Percentiles rank a stretch among this genome's conserved stretches.
phyloP scores from a whole-genome alignment of 2,329 filamentous ascomycete genomes.

The Neofusicoccum parvum region DNA sequence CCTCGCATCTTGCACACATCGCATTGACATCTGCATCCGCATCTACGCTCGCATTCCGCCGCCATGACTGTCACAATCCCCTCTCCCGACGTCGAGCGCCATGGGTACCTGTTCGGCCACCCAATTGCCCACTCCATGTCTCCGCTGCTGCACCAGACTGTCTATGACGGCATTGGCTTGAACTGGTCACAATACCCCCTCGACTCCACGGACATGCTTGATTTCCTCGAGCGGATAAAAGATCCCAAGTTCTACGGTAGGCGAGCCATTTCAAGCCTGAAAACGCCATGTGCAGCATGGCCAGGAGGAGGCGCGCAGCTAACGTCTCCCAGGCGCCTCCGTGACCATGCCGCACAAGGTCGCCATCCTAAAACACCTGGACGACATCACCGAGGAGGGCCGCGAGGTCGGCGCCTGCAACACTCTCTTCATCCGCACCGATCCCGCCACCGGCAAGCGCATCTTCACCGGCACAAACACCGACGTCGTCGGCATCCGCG shows the following conservation, averaged over 20 bases:
- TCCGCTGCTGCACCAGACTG: constrained; percentile 56
- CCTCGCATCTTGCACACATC: background rate
- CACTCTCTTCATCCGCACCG: constrained; percentile 68
- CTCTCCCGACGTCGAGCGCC: constrained; percentile 42
- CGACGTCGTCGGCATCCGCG: constrained; percentile 75
- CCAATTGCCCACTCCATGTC: constrained; percentile 61
- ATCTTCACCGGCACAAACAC: constrained; percentile 76
- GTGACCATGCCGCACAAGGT: constrained; percentile 88
- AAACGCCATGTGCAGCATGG: background rate
- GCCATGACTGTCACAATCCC: constrained; percentile 26
- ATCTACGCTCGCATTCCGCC: constrained; percentile 12
- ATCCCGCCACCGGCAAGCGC: constrained; percentile 48
- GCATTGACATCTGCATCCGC: too few relatives aligned
- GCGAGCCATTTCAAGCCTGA: constrained; percentile 22
- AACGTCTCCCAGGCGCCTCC: constrained; percentile 57
- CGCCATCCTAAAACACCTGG: constrained; percentile 71
- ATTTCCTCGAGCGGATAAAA: constrained; percentile 52
- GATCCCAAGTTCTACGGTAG: constrained; percentile 65
- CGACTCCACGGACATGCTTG: constrained; percentile 47
- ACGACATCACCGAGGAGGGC: constrained; percentile 73
- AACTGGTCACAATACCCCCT: constrained; percentile 57
- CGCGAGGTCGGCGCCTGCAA: constrained; percentile 76
- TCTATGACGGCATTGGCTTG: constrained; percentile 54
- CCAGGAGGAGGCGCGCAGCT: background rate
- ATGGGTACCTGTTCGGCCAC: constrained; percentile 60